phyloP scores from a whole-genome alignment of 2,329 filamentous ascomycete genomes.

The Paraconiothyrium brasiliense region DNA sequence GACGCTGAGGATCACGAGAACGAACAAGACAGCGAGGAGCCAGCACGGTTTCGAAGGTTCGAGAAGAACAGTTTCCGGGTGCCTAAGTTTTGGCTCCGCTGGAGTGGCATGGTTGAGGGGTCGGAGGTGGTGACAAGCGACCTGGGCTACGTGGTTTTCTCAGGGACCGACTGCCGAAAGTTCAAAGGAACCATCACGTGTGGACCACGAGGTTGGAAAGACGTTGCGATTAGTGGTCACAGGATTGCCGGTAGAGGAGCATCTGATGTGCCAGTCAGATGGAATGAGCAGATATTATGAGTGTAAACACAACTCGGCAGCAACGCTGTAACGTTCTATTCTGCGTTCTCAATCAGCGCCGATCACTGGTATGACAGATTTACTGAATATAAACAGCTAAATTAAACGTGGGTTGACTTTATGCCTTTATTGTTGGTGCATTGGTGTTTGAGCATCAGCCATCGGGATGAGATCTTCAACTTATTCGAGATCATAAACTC shows the following conservation, averaged over 20 bases:
- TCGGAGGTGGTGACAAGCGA: conserved; percentile 18
- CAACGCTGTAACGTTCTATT: too few relatives aligned
- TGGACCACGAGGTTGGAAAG: conserved; percentile 29
- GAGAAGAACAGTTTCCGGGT: conserved; percentile 40
- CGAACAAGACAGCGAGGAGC: background rate
- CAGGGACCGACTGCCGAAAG: conserved; percentile 33
- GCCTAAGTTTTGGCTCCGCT: conserved; percentile 40
- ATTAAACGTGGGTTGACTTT: too few relatives aligned
- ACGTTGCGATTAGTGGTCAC: conserved; percentile 31
- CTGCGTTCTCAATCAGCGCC: too few relatives aligned
- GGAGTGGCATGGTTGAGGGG: conserved; percentile 25
- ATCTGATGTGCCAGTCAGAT: conserved; percentile 27
- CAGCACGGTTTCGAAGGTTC: conserved; percentile 30
- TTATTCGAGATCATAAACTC: too few relatives aligned
- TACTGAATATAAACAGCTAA: too few relatives aligned
- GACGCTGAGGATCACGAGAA: background rate
- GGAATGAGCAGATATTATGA: conserved; percentile 7
- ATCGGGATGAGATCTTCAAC: too few relatives aligned
- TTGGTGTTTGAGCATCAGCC: too few relatives aligned
- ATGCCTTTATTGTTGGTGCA: too few relatives aligned
- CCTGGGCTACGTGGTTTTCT: conserved; percentile 33
- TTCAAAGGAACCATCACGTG: conserved; percentile 38
- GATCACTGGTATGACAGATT: too few relatives aligned
- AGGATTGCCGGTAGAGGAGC: conserved; percentile 26
- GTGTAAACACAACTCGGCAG: background rate